Conservation (phyloP, 2,329 filamentous ascomycete genomes). For the Tolypocladium guangdongense region DNA sequence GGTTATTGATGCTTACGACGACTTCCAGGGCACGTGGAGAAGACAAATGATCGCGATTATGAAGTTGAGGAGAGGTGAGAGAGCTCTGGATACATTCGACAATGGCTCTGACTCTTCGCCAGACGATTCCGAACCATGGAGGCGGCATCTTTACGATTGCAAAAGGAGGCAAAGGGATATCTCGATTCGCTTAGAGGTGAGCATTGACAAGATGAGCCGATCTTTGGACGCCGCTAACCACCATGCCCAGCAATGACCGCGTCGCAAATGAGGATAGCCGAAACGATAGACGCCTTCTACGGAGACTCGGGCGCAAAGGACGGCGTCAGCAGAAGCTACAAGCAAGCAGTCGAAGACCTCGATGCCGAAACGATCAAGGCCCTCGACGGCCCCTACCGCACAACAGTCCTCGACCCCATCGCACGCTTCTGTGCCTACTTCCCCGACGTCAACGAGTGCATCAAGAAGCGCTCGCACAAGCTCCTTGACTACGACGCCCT, state of each 20-base stretch:
- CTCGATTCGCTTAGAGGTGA: slow-evolving; percentile 84
- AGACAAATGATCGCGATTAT: slow-evolving; percentile 96
- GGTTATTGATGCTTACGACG: background rate
- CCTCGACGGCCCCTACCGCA: slow-evolving; percentile 87
- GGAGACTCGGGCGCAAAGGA: slow-evolving; percentile 91
- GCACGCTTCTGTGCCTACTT: slow-evolving; percentile 96
- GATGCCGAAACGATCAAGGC: slow-evolving; percentile 98
- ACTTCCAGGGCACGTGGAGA: slow-evolving; percentile 75
- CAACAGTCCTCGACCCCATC: slow-evolving; percentile 92
- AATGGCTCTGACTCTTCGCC: slow-evolving; percentile 11
- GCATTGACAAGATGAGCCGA: background rate
- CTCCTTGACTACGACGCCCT: slow-evolving; percentile 96
- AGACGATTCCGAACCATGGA: slow-evolving; percentile 98
- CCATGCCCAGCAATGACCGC: slow-evolving; percentile 78
- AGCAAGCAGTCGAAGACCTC: slow-evolving; percentile 94
- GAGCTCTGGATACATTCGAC: background rate
- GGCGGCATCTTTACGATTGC: slow-evolving; percentile 77
- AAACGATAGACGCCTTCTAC: slow-evolving; percentile 99
- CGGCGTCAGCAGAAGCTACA: slow-evolving; percentile 92
- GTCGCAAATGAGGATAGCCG: slow-evolving; percentile 97
- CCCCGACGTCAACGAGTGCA: slow-evolving; percentile 97
- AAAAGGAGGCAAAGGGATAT: slow-evolving; percentile 98
- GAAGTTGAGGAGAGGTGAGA: slow-evolving; percentile 83
- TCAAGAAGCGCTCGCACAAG: slow-evolving; percentile 98
- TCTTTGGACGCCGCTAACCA: background rate